Base-by-base conservation (phyloP, 2,329 filamentous ascomycete species). In the Fusarium euwallaceae region DNA sequence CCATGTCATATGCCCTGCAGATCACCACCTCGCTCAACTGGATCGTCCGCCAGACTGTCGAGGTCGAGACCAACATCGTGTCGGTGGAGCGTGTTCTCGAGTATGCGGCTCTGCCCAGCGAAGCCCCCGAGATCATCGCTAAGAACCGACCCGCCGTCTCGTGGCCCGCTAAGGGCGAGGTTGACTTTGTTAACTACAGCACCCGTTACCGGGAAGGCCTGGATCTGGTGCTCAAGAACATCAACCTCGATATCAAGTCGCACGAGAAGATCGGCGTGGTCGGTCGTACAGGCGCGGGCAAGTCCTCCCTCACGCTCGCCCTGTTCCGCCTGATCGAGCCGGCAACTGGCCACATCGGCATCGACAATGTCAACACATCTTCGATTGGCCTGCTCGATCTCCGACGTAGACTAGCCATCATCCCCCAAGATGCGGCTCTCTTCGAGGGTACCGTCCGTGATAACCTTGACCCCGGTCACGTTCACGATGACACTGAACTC, bases 41-140 rank as follows among this genome's bases (percentile, higher is more conserved):
- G 97, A 98, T 99, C 80, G 97, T 99, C 61, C 92, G 97, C 69
- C 97, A 99, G 85, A 98, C 95, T 0, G 97, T 99, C 37, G 97
- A 99, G 84, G 97, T 99, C n/a, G 97, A 99, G 87, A 98, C 96
- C n/a, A 99, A 99, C 84, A 99, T 99, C 80, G 96, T 99, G 55
- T 98, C 96, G 11, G 97, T 99, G 41, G 97, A 99, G 88, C 93
- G 97, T 80, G 95, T 99, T 58, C 91, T 99, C 60, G 97, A 99
- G 84, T 99, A 99, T 84, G 94, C 96, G 67, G 89, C 90, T 61
- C 89, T 99, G 73, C 95, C 96, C 29, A 97, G 93, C 82, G 97
- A 99, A 86, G 96, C 97, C 61, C 95, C 95, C 9, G 97, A 99
- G 82, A 94, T 98, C 75, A 93, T 98, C 78, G 93, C 94, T 80